phyloP scores from a whole-genome alignment of 139 green algal species.

The Chlorella sp. region DNA sequence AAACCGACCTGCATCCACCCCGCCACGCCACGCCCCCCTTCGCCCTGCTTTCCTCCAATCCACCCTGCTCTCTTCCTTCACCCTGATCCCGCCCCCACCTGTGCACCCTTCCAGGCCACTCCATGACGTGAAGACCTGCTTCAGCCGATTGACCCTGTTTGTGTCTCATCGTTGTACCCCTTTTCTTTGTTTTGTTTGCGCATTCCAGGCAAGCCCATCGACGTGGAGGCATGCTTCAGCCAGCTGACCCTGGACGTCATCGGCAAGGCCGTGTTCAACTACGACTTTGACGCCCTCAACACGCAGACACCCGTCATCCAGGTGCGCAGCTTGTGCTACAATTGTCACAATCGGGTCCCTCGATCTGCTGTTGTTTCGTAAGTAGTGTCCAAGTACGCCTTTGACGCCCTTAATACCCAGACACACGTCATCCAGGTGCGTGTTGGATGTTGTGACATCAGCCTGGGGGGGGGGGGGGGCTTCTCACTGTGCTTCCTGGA shows the following conservation, averaged over 20 bases:
- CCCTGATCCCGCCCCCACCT: not conserved
- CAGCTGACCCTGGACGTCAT: slow-evolving; percentile 99
- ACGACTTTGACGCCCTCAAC: slow-evolving; percentile 96
- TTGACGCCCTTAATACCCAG: slow-evolving; percentile 88
- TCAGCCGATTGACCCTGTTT: slow-evolving; percentile 96
- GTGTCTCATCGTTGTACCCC: too few species aligned
- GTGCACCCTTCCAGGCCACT: slow-evolving; percentile 5
- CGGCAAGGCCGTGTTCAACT: slow-evolving; percentile 98
- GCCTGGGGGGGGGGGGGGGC: too few species aligned
- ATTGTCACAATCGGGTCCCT: too few species aligned
- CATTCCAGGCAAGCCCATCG: slow-evolving; percentile 61
- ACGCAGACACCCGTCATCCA: slow-evolving; percentile 85
- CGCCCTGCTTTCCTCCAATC: too few species aligned
- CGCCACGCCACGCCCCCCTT: too few species aligned
- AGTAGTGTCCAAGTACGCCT: slow-evolving; percentile 99
- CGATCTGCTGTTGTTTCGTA: too few species aligned
- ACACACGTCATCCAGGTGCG: slow-evolving; percentile 82
- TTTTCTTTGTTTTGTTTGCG: too few species aligned
- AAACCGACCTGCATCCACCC: too few species aligned
- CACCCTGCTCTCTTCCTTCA: not conserved
- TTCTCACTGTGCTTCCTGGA: too few species aligned
- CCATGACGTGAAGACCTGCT: slow-evolving; percentile 96
- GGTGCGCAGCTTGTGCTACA: slow-evolving; percentile 16
- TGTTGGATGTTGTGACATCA: too few species aligned
- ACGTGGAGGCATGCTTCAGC: slow-evolving; percentile 96